A percentile compares a stretch with the other conserved stretches of the same genome.
These are phyloP conservation scores for Rhodamnia rubescens DNA, from an alignment of 345 rosid species.

Conservation along the genomic window DNA sequence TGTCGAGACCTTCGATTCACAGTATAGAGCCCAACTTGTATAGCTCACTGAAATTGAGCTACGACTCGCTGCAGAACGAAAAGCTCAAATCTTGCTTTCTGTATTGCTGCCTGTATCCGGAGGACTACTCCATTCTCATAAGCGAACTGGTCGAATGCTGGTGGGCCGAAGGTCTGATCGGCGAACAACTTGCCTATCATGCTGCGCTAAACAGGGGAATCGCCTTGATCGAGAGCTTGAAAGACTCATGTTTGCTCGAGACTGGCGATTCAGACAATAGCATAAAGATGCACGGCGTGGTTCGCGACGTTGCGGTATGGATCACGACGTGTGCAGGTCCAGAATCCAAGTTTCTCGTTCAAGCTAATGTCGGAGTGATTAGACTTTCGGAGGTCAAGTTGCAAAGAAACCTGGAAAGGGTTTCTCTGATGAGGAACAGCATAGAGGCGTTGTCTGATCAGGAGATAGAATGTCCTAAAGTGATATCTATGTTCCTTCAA, in stretches of 20 bases:
- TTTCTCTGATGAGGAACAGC: slow-evolving; percentile 33
- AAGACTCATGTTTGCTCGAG: slow-evolving; percentile 34
- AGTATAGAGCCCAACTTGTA: slow-evolving; percentile 25
- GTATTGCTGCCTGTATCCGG: slow-evolving; percentile 32
- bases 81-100: slow-evolving; percentile 30
- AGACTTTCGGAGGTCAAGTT: slow-evolving; percentile 10
- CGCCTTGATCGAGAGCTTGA: slow-evolving; percentile 28
- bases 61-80: slow-evolving; percentile 7
- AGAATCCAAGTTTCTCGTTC: slow-evolving; percentile 16
- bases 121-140: slow-evolving; percentile 20
- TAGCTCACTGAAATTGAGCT: slow-evolving; percentile 26
- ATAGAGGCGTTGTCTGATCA: slow-evolving; percentile 6
- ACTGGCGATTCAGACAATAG: slow-evolving; percentile 15
- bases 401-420: slow-evolving; percentile 10
- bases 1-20: slow-evolving; percentile 13
- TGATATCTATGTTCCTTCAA: slow-evolving; percentile 20
- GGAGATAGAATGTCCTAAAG: slow-evolving; percentile 7
- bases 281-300: slow-evolving; percentile 38
- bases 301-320: slow-evolving; percentile 37
- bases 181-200: slow-evolving; percentile 9
- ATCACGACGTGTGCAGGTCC: slow-evolving; percentile 6
- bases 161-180: slow-evolving; percentile 32
- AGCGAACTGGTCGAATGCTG: slow-evolving; percentile 27
- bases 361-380: slow-evolving; percentile 14
- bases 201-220: slow-evolving; percentile 18